Evolutionary conservation across 768 basidiomycete genomes (phyloP), one percentile per base, ranked within the genome.

Genomic region (Leccinum variicolor): DNA sequence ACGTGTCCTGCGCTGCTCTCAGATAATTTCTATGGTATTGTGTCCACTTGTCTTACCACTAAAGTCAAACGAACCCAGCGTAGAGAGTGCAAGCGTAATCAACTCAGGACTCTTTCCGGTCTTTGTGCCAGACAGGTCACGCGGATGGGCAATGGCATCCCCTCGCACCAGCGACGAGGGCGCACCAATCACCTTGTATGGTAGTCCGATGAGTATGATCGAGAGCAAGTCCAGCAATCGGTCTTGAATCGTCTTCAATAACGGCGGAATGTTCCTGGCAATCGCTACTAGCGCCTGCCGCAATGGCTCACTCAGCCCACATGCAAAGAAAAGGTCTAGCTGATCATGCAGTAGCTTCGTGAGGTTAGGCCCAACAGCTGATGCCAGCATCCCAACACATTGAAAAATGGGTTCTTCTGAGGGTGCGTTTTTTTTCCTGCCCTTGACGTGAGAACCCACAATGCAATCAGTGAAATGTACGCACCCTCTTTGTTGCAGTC

Each of bases 301-400:
- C 39, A 99, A 78, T 13, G 94, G 86, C 61, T 95, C 94, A 67
- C 91, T 95, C 60, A 99, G 74, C 3, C 94, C 96, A 68, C 90
- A 96, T 0, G 87, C 89, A 68, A 98, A 90, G 91, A 99, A 98
- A 43, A 97, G 77, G 70, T 98, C 95, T 31, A 99, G 83, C 63
- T 98, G 90, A 67, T 98, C 97, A 72, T 98, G 97, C 56, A 99
- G 80, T 48, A 96, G 80, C 68, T 96, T 94, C 0, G 97, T 98
- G 49, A 99, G 77, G 71, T 94, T 96, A 3, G 94, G 94, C 1
- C 97, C 97, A 31, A 99, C 94, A 9, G 97, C 92, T 2, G 86
- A 84, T 1, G 95, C 93, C 45, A 99, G 78, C 94, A 98, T 96
- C 36, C 93, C 93, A 58, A 99, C 84, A 73, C 97, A 98, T 79